These are phyloP conservation scores for Cryptosporidium viatorum DNA, from an alignment of 169 alveolate genomes.

Conservation along the genomic window DNA sequence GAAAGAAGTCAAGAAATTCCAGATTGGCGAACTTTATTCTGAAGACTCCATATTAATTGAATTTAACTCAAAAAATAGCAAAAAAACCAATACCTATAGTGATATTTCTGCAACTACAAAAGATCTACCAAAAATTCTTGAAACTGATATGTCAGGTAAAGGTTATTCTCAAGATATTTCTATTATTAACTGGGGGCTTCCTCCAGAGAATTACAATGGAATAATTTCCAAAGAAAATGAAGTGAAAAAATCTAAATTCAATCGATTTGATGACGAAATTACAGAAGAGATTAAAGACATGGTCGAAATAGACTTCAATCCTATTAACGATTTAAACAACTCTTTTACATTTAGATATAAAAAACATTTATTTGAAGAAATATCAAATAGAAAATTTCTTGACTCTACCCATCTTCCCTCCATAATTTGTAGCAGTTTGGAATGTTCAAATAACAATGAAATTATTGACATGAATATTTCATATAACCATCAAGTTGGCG, in stretches of 20 bases:
- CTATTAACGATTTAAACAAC: conserved; percentile 28
- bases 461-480: conserved; percentile 65
- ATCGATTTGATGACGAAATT: conserved; percentile 52
- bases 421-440: conserved; percentile 37
- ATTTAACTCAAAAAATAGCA: conserved; percentile 1
- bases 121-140: conserved; percentile 9
- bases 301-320: conserved; percentile 24
- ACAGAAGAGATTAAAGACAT: conserved; percentile 51
- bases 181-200: conserved; percentile 44
- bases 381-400: conserved; percentile 16
- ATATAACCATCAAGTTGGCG: conserved; percentile 55
- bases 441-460: not conserved
- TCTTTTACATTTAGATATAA: conserved; percentile 28
- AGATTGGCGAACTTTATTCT: conserved; percentile 61
- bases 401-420: conserved; percentile 43
- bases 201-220: conserved; percentile 52
- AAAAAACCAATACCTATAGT: not conserved
- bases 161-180: conserved; percentile 2
- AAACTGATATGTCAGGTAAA: conserved; percentile 27
- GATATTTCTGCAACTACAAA: not conserved
- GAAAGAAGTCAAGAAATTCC: not conserved
- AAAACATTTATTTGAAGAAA: conserved; percentile 33
- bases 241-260: not conserved
- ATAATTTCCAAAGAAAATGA: conserved; percentile 35
- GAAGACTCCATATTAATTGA: conserved; percentile 33